phyloP scores from a whole-genome alignment of 768 basidiomycete species.

The Artomyces pyxidatus region DNA sequence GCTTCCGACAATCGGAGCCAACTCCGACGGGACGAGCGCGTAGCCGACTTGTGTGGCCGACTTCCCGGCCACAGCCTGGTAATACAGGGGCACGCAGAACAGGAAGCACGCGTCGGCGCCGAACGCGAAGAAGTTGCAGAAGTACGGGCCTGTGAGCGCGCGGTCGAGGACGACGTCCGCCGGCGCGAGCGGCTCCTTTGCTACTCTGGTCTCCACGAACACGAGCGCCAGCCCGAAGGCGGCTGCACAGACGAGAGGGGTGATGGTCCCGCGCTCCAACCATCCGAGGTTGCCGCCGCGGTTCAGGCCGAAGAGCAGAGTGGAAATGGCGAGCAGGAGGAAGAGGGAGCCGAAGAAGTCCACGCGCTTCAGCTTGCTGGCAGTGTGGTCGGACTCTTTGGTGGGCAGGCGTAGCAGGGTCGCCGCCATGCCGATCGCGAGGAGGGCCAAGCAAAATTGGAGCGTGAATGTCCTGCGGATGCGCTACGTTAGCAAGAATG shows the following conservation, averaged over 20 bases:
- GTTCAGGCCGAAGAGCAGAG: constrained; percentile 18
- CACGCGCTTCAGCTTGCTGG: constrained; percentile 2
- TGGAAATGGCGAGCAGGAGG: constrained; percentile 15
- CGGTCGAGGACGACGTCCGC: constrained; percentile 2
- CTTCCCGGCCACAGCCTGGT: constrained; percentile 6
- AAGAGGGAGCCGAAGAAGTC: constrained; percentile 5
- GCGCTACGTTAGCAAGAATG: neutral
- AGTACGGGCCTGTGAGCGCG: constrained; percentile 5
- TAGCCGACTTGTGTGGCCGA: constrained; percentile 7
- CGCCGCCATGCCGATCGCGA: neutral
- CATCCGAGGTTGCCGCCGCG: constrained; percentile 12
- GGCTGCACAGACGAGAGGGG: neutral
- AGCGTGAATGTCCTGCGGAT: neutral
- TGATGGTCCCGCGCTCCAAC: neutral
- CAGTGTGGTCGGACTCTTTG: neutral
- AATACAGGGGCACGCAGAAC: constrained; percentile 9
- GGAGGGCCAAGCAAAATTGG: neutral
- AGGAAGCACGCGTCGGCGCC: neutral
- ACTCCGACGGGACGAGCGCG: constrained; percentile 4
- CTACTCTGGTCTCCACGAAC: neutral
- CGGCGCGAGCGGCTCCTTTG: constrained; percentile 9
- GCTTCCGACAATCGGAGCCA: constrained; percentile 7
- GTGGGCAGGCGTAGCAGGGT: neutral
- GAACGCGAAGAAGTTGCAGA: constrained; percentile 7
- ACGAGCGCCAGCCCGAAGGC: neutral